A percentile compares a stretch with the other conserved stretches of the same genome.
These are phyloP conservation scores for Penicillium antarcticum DNA, from an alignment of 495 filamentous ascomycete genomes.

Conservation along the genomic window DNA sequence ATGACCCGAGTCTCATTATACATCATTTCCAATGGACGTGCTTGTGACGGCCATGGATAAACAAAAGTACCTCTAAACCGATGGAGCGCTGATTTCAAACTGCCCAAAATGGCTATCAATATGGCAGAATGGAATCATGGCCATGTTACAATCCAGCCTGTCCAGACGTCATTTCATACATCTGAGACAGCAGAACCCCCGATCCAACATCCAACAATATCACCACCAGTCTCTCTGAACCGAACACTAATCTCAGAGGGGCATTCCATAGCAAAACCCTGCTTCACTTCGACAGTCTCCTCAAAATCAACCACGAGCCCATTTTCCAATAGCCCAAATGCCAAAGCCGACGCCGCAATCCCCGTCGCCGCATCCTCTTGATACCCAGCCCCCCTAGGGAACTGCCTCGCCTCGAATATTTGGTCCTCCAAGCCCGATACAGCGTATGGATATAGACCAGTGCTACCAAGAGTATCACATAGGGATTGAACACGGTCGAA, in stretches of 20 bases:
- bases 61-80: no score
- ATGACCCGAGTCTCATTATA: no score
- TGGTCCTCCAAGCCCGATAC: background rate
- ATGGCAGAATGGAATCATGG: no score
- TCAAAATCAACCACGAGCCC: background rate
- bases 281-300: constrained; percentile 3
- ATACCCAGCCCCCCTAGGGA: constrained; percentile 5
- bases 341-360: constrained; percentile 8
- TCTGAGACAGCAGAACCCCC: background rate
- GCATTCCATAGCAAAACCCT: constrained; percentile 5
- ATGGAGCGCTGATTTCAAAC: no score
- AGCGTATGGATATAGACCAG: constrained; percentile 9
- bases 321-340: constrained; percentile 2
- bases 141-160: background rate
- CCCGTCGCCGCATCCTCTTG: constrained; percentile 11
- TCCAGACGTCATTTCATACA: background rate
- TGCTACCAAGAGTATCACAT: constrained; percentile 5
- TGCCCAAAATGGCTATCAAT: no score
- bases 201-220: constrained; percentile 13
- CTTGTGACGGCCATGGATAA: no score
- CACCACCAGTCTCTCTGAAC: background rate
- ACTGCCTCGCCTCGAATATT: constrained; percentile 8
- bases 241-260: constrained; percentile 4
- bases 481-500: background rate
- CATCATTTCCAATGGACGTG: no score